A percentile compares a stretch with the other conserved stretches of the same genome.
Conservation (phyloP, 495 filamentous ascomycete species). For the Hyaloscypha hepaticicola region DNA sequence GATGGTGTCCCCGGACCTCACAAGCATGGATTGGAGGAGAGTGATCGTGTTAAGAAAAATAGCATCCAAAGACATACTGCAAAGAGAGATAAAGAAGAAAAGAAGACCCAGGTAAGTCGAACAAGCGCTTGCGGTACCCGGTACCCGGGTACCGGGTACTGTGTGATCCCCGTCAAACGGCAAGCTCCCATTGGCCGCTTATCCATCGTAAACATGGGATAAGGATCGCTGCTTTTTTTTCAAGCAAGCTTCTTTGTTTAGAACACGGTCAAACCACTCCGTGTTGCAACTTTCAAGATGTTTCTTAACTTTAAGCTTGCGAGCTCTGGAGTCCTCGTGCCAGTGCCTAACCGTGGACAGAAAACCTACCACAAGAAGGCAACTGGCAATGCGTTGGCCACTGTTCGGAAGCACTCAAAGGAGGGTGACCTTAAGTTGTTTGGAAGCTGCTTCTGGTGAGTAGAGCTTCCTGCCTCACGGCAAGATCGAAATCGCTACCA, state of each 20-base stretch:
- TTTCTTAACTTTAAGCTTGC: too few species aligned
- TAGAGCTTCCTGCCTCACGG: constrained; percentile 17
- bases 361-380: constrained; percentile 83
- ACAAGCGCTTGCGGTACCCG: neutral
- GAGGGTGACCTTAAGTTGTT: constrained; percentile 77
- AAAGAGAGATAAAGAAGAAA: constrained; percentile 66
- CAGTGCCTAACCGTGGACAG: constrained; percentile 40
- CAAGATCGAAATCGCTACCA: constrained; percentile 18
- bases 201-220: too few species aligned
- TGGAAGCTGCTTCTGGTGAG: constrained; percentile 89
- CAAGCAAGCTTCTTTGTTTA: too few species aligned
- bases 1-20: constrained; percentile 66
- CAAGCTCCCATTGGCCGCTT: too few species aligned
- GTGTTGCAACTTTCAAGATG: too few species aligned
- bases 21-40: constrained; percentile 74
- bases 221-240: too few species aligned
- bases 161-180: too few species aligned
- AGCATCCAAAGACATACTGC: constrained; percentile 67
- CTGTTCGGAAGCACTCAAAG: constrained; percentile 69
- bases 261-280: too few species aligned
- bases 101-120: constrained; percentile 63
- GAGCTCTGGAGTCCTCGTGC: neutral
- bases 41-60: constrained; percentile 84
- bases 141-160: too few species aligned
- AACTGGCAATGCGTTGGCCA: constrained; percentile 70